Percentiles rank a stretch among this genome's conserved stretches.
Evolutionary conservation across 495 filamentous ascomycete genomes (phyloP).

Genomic region (Daldinia bambusicola): DNA sequence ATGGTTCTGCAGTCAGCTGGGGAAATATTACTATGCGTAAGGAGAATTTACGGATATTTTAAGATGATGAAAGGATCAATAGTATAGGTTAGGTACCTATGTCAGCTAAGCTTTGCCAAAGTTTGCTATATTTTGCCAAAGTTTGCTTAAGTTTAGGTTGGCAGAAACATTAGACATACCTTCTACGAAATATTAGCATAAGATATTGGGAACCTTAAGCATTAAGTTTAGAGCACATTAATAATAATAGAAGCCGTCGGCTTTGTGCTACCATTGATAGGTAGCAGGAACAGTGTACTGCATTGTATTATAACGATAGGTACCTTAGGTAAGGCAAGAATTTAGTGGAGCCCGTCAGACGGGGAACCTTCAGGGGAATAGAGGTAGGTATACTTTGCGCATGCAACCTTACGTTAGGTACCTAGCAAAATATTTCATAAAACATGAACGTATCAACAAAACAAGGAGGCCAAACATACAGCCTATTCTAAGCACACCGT

Average conservation of each 20-base stretch:
- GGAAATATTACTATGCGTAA: background rate
- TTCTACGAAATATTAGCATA: no score
- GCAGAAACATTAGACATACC: no score
- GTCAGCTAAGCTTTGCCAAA: no score
- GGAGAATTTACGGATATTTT: no score
- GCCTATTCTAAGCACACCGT: background rate
- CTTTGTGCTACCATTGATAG: no score
- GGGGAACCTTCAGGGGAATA: background rate
- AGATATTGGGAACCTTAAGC: background rate
- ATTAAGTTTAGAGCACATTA: background rate
- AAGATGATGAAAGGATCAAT: background rate
- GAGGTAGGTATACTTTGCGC: background rate
- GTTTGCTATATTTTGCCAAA: no score
- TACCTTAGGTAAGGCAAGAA: no score
- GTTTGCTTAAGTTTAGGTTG: no score
- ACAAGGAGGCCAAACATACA: background rate
- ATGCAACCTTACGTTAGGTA: background rate
- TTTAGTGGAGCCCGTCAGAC: conserved; percentile 1
- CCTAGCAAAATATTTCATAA: background rate
- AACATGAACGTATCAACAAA: background rate
- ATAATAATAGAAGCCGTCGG: no score
- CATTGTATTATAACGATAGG: no score
- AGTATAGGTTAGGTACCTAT: no score
- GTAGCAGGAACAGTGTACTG: no score
- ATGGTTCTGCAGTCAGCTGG: background rate